Conservation (phyloP, 2,329 filamentous ascomycete genomes). For the Cordyceps cicadae region DNA sequence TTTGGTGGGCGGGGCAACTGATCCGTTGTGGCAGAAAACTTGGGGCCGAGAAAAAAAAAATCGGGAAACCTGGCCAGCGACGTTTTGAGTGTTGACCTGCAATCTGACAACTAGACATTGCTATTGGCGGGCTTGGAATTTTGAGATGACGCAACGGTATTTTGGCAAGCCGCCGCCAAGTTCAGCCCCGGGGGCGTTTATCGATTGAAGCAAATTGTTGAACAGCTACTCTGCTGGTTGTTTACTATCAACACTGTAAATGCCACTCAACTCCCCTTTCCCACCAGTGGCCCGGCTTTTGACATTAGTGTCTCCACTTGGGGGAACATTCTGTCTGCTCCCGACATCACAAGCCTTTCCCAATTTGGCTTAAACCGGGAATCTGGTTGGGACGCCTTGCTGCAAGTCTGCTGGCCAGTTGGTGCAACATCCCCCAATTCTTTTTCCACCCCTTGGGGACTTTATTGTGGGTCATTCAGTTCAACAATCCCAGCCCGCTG, state of each 20-base stretch:
- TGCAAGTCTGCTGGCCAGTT: slow-evolving; percentile 17
- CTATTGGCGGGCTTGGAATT: neutral
- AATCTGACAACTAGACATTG: too few species aligned
- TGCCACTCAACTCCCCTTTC: slow-evolving; percentile 7
- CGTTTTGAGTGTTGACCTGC: neutral
- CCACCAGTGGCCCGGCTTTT: neutral
- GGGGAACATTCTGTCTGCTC: neutral
- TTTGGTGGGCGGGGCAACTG: neutral
- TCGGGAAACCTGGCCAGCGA: neutral
- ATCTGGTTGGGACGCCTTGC: slow-evolving; percentile 37
- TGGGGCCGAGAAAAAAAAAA: too few species aligned
- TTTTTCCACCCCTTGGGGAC: slow-evolving; percentile 4
- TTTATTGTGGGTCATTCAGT: slow-evolving; percentile 4
- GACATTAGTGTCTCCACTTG: slow-evolving; percentile 1
- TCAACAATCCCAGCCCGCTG: slow-evolving; percentile 12
- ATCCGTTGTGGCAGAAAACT: slow-evolving; percentile 6
- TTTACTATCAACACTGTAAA: neutral
- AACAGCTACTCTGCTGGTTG: neutral
- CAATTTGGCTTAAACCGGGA: slow-evolving; percentile 22
- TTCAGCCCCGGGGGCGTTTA: neutral
- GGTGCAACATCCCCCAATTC: slow-evolving; percentile 10
- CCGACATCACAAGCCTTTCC: slow-evolving; percentile 12
- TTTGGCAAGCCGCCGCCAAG: neutral
- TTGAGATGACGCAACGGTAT: neutral
- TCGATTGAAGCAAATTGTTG: neutral